These are phyloP conservation scores for Rugosomyces carneus DNA, from an alignment of 1,284 basidiomycete species.

Conservation along the genomic window DNA sequence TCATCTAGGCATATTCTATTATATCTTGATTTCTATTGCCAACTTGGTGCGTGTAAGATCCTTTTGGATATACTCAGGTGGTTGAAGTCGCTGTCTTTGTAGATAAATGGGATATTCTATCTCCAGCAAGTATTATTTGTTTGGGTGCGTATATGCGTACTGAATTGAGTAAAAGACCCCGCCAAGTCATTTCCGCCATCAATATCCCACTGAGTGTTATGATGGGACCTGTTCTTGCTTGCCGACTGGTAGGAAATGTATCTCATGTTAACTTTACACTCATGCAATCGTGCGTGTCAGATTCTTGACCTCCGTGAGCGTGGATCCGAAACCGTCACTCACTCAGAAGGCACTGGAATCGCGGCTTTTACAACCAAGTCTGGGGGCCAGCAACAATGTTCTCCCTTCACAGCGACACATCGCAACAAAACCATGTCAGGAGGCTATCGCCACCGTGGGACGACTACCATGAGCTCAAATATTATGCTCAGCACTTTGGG, in stretches of 20 bases:
- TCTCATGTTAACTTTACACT: neutral
- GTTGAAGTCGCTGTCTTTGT: slow-evolving; percentile 7
- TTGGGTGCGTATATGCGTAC: slow-evolving; percentile 6
- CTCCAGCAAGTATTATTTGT: slow-evolving; percentile 49
- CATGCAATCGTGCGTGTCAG: slow-evolving; percentile 25
- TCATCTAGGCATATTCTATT: slow-evolving; percentile 66
- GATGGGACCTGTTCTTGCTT: slow-evolving; percentile 73
- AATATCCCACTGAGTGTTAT: slow-evolving; percentile 83
- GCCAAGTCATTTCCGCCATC: slow-evolving; percentile 75
- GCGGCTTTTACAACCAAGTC: slow-evolving; percentile 58
- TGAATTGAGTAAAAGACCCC: slow-evolving; percentile 43
- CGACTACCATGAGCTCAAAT: slow-evolving; percentile 47
- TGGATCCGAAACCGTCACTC: slow-evolving; percentile 64
- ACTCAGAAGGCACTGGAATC: slow-evolving; percentile 60
- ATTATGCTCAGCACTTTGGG: slow-evolving; percentile 65
- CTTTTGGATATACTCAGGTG: neutral
- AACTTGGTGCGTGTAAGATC: slow-evolving; percentile 47
- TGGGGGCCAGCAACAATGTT: slow-evolving; percentile 41
- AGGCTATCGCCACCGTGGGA: slow-evolving; percentile 32
- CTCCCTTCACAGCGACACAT: slow-evolving; percentile 43
- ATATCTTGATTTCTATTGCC: slow-evolving; percentile 72
- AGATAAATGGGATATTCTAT: slow-evolving; percentile 77
- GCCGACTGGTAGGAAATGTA: slow-evolving; percentile 51
- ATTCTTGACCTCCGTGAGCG: slow-evolving; percentile 74
- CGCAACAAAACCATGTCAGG: slow-evolving; percentile 34